Conservation (phyloP, 352 stramenopile species). For the Phytopythium helicoides region DNA sequence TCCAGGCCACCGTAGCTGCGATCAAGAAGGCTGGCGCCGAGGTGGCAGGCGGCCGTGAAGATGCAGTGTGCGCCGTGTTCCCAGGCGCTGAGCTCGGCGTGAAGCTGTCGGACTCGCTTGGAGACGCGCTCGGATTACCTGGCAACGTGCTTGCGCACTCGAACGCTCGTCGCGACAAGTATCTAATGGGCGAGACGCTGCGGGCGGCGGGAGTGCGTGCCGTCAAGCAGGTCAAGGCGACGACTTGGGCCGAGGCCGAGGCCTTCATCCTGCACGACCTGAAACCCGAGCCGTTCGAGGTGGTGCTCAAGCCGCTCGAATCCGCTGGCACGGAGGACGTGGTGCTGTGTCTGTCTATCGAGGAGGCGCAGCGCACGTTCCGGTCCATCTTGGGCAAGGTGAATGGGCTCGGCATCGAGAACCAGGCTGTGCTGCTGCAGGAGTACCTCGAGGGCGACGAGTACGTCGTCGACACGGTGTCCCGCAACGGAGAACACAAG, state of each 20-base stretch:
- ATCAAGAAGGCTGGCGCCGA: slow-evolving; percentile 40
- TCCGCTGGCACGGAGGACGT: slow-evolving; percentile 78
- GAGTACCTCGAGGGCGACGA: slow-evolving; percentile 95
- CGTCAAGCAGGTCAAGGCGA: slow-evolving; percentile 88
- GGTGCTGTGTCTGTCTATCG: slow-evolving; percentile 74
- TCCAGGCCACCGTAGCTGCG: slow-evolving; percentile 44
- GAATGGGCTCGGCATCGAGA: slow-evolving; percentile 85
- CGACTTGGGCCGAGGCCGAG: slow-evolving; percentile 68
- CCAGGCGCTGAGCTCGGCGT: slow-evolving; percentile 93
- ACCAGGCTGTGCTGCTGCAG: slow-evolving; percentile 86
- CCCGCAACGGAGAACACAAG: slow-evolving; percentile 91
- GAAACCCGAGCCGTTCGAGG: slow-evolving; percentile 68
- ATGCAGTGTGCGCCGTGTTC: slow-evolving; percentile 77
- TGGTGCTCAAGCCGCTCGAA: slow-evolving; percentile 91
- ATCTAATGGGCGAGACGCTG: slow-evolving; percentile 88
- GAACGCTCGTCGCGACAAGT: slow-evolving; percentile 75
- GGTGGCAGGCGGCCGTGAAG: neutral
- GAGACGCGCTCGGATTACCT: slow-evolving; percentile 77
- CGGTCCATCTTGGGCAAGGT: slow-evolving; percentile 80
- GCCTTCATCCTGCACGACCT: slow-evolving; percentile 69
- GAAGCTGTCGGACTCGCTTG: slow-evolving; percentile 88
- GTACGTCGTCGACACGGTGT: slow-evolving; percentile 97
- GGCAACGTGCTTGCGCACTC: slow-evolving; percentile 82
- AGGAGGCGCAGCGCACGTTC: slow-evolving; percentile 82
- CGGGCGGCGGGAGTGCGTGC: slow-evolving; percentile 78